Evolutionary conservation across 257 asterid genomes (phyloP).

Genomic region (Ophiorrhiza pumila): DNA sequence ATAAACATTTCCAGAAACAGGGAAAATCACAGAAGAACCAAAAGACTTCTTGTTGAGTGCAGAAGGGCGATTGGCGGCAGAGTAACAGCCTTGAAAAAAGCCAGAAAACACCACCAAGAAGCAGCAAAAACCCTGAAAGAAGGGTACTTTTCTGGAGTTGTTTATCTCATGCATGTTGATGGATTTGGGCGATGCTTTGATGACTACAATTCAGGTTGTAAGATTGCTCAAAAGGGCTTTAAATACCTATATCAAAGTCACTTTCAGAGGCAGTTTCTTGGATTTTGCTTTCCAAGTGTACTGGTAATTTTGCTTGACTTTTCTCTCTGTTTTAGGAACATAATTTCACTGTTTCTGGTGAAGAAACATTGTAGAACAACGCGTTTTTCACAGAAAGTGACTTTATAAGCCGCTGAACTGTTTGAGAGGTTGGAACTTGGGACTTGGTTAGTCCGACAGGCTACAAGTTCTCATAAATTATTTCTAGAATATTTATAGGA

Average conservation of each 20-base stretch:
- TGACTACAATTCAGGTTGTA: neutral
- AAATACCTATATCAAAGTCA: no score
- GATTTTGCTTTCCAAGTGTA: no score
- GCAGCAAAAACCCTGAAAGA: conserved; percentile 4
- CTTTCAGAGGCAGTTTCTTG: conserved; percentile 9
- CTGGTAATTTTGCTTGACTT: no score
- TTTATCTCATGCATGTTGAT: neutral
- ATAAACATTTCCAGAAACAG: conserved; percentile 78
- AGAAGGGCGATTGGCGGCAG: conserved; percentile 7
- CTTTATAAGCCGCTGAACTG: no score
- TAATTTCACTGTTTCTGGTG: no score
- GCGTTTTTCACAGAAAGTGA: no score
- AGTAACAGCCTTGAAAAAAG: conserved; percentile 12
- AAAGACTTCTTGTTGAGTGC: conserved; percentile 14
- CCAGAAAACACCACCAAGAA: neutral
- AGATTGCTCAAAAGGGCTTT: neutral
- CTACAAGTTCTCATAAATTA: no score
- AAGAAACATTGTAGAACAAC: no score
- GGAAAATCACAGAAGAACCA: conserved; percentile 66
- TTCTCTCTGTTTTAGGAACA: no score
- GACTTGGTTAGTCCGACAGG: no score
- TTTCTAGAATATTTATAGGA: no score
- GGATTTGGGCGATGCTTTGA: neutral
- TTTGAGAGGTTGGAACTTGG: no score
- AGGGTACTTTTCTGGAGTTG: neutral